phyloP scores from a whole-genome alignment of 768 basidiomycete genomes.

The Boletus coccyginus region DNA sequence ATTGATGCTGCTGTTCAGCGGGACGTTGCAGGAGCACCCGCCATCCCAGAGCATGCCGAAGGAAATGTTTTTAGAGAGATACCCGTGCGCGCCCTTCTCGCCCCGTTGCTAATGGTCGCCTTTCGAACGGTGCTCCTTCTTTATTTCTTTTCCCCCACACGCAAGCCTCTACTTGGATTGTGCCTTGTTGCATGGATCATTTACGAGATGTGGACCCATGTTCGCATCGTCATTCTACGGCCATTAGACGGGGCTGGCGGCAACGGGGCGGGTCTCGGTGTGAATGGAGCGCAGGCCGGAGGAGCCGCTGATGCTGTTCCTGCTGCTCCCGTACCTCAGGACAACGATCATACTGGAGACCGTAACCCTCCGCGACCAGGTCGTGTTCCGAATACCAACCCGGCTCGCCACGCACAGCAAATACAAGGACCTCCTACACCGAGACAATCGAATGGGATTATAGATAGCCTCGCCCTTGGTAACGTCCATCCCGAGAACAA shows the following conservation, averaged over 20 bases:
- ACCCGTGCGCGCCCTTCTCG: constrained; percentile 62
- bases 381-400: constrained; percentile 15
- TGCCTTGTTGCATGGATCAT: constrained; percentile 67
- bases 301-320: constrained; percentile 24
- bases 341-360: constrained; percentile 14
- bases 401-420: constrained; percentile 17
- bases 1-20: constrained; percentile 17
- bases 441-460: constrained; percentile 31
- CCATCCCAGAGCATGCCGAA: constrained; percentile 26
- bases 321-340: constrained; percentile 15
- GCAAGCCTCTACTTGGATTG: constrained; percentile 67
- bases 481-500: constrained; percentile 58
- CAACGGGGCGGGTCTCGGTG: constrained; percentile 21
- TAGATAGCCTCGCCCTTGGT: constrained; percentile 55
- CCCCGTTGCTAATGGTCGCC: constrained; percentile 64
- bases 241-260: constrained; percentile 33
- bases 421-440: constrained; percentile 29
- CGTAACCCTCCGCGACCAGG: constrained; percentile 16
- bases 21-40: constrained; percentile 18
- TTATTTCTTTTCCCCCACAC: constrained; percentile 74
- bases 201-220: constrained; percentile 74
- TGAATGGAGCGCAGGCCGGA: constrained; percentile 20
- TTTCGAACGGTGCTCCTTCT: constrained; percentile 66
- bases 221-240: constrained; percentile 46
- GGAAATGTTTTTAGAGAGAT: constrained; percentile 47